phyloP scores from a whole-genome alignment of 192 early-diverging fungal genomes.

The Coemansia sp. region DNA sequence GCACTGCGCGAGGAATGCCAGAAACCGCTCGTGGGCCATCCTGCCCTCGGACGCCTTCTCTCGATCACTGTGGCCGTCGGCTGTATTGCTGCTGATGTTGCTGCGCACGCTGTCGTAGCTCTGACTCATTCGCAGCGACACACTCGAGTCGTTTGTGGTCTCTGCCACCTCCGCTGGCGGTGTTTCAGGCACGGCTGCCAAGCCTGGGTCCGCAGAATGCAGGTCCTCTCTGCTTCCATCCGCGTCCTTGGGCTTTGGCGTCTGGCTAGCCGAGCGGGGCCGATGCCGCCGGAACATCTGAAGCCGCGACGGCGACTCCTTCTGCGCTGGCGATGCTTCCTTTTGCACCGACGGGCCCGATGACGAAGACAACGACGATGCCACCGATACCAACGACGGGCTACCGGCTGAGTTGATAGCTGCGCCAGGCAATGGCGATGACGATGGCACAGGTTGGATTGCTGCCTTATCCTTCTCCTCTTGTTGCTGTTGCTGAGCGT shows the following conservation, averaged over 20 bases:
- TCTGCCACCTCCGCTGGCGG: background rate
- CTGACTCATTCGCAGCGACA: background rate
- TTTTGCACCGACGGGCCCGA: background rate
- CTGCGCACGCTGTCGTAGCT: slow-evolving; percentile 9
- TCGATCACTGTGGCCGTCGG: background rate
- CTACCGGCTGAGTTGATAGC: background rate
- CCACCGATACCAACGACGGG: background rate
- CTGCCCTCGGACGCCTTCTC: background rate
- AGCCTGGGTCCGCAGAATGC: no score
- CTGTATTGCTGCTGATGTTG: background rate
- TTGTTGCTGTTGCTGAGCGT: background rate
- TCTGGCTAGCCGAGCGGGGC: background rate
- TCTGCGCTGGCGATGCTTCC: background rate
- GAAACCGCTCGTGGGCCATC: slow-evolving; percentile 20
- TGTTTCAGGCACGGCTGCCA: no score
- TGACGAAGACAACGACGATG: background rate
- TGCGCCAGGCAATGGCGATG: no score
- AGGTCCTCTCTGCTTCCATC: slow-evolving; percentile 8
- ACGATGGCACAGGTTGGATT: background rate
- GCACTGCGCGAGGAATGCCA: slow-evolving; percentile 27
- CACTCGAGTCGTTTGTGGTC: background rate
- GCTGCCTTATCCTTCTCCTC: background rate
- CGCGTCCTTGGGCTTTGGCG: background rate
- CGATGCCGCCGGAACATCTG: slow-evolving; percentile 44
- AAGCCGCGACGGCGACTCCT: slow-evolving; percentile 16